Conservation (phyloP, 1,284 basidiomycete genomes). For the Somion occarium region DNA sequence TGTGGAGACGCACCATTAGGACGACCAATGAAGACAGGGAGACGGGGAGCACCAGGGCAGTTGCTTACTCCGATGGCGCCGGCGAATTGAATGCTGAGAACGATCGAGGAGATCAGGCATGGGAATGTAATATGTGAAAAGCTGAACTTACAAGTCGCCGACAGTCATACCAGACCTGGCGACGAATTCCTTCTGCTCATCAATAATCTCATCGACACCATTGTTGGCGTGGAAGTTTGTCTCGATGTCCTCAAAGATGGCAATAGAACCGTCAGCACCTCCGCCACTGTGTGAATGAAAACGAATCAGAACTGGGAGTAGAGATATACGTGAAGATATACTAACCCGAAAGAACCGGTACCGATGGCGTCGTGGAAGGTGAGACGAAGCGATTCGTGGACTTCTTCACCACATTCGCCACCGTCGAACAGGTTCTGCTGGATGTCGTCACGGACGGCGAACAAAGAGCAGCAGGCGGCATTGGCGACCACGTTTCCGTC, state of each 20-base stretch:
- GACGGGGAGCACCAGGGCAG: conserved; percentile 23
- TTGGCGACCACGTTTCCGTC: conserved; percentile 33
- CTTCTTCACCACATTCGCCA: conserved; percentile 38
- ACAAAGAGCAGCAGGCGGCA: conserved; percentile 36
- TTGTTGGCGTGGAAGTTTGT: conserved; percentile 19
- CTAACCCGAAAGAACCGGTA: conserved; percentile 14
- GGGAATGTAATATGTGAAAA: no score
- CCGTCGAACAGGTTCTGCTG: conserved; percentile 37
- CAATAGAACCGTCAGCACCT: conserved; percentile 28
- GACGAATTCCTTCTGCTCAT: conserved; percentile 17
- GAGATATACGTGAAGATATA: not conserved
- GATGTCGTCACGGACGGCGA: conserved; percentile 34
- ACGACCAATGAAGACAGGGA: conserved; percentile 20
- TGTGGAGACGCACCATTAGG: not conserved
- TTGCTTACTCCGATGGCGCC: conserved; percentile 22
- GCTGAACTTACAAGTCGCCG: conserved; percentile 23
- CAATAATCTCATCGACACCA: conserved; percentile 23
- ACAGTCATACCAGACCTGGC: conserved; percentile 18
- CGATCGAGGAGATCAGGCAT: no score
- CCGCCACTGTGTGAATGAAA: conserved; percentile 16
- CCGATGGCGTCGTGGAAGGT: conserved; percentile 44
- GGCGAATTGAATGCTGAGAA: conserved; percentile 24
- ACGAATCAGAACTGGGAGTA: not conserved
- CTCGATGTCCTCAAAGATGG: conserved; percentile 19
- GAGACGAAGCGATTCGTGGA: conserved; percentile 38